These are phyloP conservation scores for Chamaecyparis obtusa DNA, from an alignment of 75 land plant genomes.

Conservation along the genomic window DNA sequence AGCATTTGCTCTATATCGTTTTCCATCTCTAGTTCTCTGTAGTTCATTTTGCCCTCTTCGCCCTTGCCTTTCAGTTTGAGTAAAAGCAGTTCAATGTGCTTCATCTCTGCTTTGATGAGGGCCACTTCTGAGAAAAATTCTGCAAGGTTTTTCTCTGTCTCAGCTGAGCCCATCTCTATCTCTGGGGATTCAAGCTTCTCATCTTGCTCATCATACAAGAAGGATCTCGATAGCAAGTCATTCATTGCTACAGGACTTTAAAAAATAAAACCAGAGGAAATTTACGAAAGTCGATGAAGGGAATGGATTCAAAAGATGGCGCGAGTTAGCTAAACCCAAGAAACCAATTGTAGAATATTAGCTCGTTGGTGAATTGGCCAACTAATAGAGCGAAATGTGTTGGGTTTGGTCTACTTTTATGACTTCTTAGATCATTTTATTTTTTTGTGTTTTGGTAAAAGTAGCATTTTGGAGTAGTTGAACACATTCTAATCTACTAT, in stretches of 20 bases:
- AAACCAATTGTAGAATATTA: too few relatives aligned
- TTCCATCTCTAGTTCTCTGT: constrained; percentile 46
- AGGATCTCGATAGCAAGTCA: constrained; percentile 1
- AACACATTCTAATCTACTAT: too few relatives aligned
- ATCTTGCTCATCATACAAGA: not conserved
- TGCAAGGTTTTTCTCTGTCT: constrained; percentile 24
- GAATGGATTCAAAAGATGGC: too few relatives aligned
- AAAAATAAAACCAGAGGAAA: not conserved
- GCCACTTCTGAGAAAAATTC: constrained; percentile 48
- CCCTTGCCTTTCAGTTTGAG: constrained; percentile 23
- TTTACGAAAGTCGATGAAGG: too few relatives aligned
- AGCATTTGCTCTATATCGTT: constrained; percentile 30
- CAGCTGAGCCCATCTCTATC: not conserved
- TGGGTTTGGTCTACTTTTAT: too few relatives aligned
- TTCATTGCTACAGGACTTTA: not conserved
- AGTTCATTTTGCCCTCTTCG: constrained; percentile 40
- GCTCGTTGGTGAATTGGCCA: too few relatives aligned
- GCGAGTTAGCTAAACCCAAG: too few relatives aligned
- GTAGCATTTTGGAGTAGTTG: too few relatives aligned
- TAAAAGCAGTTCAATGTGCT: constrained; percentile 21
- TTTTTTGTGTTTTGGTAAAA: too few relatives aligned
- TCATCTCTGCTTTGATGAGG: constrained; percentile 33
- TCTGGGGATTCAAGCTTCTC: not conserved
- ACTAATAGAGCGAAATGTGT: too few relatives aligned
- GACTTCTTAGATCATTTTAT: too few relatives aligned